Evolutionary conservation across 2,329 filamentous ascomycete genomes (phyloP), one percentile per base, ranked within the genome.

Genomic region (Teratosphaeria destructans): DNA sequence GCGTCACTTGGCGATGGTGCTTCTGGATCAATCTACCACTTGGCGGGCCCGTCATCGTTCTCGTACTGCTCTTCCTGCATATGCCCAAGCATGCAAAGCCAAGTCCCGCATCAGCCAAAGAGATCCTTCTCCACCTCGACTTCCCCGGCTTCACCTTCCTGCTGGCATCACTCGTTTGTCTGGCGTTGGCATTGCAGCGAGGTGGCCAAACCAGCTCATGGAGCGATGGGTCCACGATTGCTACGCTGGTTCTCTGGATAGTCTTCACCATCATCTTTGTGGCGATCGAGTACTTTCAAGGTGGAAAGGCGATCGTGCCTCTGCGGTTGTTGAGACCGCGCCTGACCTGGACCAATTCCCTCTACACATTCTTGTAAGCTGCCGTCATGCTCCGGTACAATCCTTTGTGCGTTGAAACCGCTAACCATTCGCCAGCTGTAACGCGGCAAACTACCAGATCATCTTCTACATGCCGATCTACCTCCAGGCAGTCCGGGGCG

Each of bases 111-210:
- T 8, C 29, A 5, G n/a, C 10, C 7, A 19, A 29, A 16, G 16
- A 43, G 27, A 58, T 23, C n/a, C 10, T 58, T 26, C 43, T 39
- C 7, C 55, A 43, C 16, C 10, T 43, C 8, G 57, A 58, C 29
- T 19, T 54, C 8, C 19, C 54, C 11, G 57, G 57, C 49, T 19
- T 32, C 3, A 16, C 19, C 23, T 27, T 54, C 8, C 10, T 58
- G 8, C 23, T 54, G 63, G 55, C n/a, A 6, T 34, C 59, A 32
- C 68, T 72, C 32, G 59, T 69, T 4, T 82, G 75, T 71, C 71
- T 63, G 68, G 72, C 66, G 70, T 75, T 69, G 63, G 81, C 67
- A 68, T 71, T 64, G 74, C 76, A 82, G 61, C 74, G 81, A 52
- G 74, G 74, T 5, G 79, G 79, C 5, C 71, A 70, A 1, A 74